Evolutionary conservation across 371 early-diverging fungal genomes (phyloP).

Genomic region (Blakeslea trispora): DNA sequence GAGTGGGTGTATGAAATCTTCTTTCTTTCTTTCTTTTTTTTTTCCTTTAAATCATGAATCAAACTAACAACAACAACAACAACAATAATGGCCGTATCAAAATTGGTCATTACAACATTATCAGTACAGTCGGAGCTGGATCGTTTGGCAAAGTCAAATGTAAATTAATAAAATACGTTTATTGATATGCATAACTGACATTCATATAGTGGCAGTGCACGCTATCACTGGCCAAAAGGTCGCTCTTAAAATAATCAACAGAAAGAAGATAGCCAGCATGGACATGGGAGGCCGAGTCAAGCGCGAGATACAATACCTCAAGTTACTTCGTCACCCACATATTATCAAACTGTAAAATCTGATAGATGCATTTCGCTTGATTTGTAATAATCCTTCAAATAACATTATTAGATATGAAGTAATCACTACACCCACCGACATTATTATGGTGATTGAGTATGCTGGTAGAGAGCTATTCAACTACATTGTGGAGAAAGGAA

Average conservation of each 20-base stretch:
- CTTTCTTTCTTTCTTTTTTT: conserved; percentile 1
- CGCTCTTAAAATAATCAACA: conserved; percentile 95
- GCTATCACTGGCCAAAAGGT: conserved; percentile 91
- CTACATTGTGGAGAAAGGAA: conserved; percentile 94
- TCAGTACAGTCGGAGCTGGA: conserved; percentile 94
- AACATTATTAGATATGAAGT: conserved; percentile 85
- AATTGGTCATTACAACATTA: conserved; percentile 90
- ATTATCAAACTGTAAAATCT: conserved; percentile 90
- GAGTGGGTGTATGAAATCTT: no score
- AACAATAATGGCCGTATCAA: conserved; percentile 54
- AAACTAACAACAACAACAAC: conserved; percentile 17
- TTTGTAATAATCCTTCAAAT: not conserved
- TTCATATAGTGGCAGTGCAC: conserved; percentile 85
- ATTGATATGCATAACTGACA: conserved; percentile 9
- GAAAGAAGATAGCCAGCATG: conserved; percentile 85
- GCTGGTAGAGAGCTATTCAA: conserved; percentile 96
- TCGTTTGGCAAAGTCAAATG: conserved; percentile 98
- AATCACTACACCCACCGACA: conserved; percentile 94
- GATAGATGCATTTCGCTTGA: not conserved
- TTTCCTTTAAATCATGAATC: conserved; percentile 4
- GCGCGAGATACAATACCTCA: conserved; percentile 97
- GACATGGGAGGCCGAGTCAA: conserved; percentile 94
- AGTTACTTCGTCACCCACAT: conserved; percentile 94
- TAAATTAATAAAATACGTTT: conserved; percentile 58
- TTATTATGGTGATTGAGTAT: conserved; percentile 97